Evolutionary conservation across 2,329 filamentous ascomycete genomes (phyloP), one percentile per base, ranked within the genome.

Genomic region (Chalaropsis thielavioides): DNA sequence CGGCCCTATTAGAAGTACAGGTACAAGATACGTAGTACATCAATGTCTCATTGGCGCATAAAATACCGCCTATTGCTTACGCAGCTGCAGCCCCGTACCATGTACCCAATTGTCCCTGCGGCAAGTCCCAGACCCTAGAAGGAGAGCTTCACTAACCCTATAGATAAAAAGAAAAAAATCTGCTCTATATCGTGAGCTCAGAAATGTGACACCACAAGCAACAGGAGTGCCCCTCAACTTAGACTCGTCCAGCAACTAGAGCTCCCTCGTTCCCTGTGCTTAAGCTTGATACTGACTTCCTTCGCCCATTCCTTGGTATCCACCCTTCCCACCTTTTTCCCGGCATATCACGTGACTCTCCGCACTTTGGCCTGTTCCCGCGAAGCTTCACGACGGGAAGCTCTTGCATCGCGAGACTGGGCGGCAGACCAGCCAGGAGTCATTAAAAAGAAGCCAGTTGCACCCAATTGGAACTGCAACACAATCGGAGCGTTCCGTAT

Each of bases 341-440:
- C 41, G 17, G 41, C 13, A 38, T 22, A 51, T 64, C 63, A 64
- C 63, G 63, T 64, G 63, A 64, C 35, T 15, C 27, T 35, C 54
- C 41, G 56, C 46, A 63, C 22, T 60, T 59, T 46, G 41, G 22
- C 38, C 19, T 54, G 27, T 13, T 63, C 43, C 19, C 43, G 31
- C 40, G 31, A 64, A 43, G 40, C 49, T 44, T 54, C n/a, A 38
- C 19, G n/a, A 24, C 31, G 43, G 15, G 38, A 49, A 49, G 61
- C 61, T 63, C 49, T 27, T 11, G 54, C 27, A 62, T 62, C 60
- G 60, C 49, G 60, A 62, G 41, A 31, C 24, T n/a, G 41, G 31
- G 15, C 15, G 19, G 15, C 10, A 11, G 54, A 58, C 27, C 54
- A 58, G 17, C 31, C n/a, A 4, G 10, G 10, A 58, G 27, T 8